phyloP scores from a whole-genome alignment of 345 rosid genomes.

The Geranium brycei region DNA sequence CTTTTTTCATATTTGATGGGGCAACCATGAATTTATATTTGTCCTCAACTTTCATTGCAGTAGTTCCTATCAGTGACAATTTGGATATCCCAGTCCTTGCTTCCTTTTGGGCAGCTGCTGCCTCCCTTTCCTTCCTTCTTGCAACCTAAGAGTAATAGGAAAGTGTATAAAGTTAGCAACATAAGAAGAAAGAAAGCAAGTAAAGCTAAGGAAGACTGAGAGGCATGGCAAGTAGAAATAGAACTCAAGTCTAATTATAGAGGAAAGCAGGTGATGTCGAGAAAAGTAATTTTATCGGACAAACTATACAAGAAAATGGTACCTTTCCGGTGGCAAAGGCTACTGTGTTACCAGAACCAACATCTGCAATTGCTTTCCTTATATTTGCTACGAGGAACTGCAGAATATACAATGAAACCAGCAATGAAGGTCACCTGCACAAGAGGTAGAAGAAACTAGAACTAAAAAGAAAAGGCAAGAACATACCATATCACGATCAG shows the following conservation, averaged over 20 bases:
- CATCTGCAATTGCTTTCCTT: conserved; percentile 25
- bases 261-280: too few relatives aligned
- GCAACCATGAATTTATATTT: conserved; percentile 30
- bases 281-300: background rate
- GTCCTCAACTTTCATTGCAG: conserved; percentile 25
- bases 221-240: too few relatives aligned
- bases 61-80: conserved; percentile 10
- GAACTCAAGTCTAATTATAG: too few relatives aligned
- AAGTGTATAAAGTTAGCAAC: background rate
- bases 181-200: background rate
- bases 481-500: conserved; percentile 25
- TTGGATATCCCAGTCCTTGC: conserved; percentile 16
- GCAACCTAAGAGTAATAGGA: conserved; percentile 15
- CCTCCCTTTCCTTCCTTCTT: conserved; percentile 28
- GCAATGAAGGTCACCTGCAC: background rate
- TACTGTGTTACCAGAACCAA: conserved; percentile 21
- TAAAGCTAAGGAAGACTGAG: too few relatives aligned
- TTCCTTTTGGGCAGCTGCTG: conserved; percentile 21
- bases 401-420: background rate
- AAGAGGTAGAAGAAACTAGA: background rate
- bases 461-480: conserved; percentile 1
- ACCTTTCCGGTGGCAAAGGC: conserved; percentile 34
- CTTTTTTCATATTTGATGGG: conserved; percentile 13
- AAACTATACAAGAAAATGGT: background rate
- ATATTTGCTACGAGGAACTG: conserved; percentile 26